These are phyloP conservation scores for Ganoderma lucidum DNA, from an alignment of 1,284 basidiomycete species.

Conservation along the genomic window DNA sequence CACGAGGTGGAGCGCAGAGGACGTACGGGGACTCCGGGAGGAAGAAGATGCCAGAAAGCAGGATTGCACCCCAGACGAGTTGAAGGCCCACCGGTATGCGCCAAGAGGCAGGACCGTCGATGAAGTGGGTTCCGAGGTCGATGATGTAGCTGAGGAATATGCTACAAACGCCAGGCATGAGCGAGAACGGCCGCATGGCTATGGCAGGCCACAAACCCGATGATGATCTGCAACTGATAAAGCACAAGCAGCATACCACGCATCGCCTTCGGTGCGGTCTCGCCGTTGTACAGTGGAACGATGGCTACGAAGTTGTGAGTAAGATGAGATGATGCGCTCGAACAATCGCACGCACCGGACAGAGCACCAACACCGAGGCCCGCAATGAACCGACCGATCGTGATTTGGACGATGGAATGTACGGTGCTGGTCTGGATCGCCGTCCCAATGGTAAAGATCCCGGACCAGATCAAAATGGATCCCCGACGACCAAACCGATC, in stretches of 20 bases:
- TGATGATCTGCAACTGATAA: conserved; percentile 81
- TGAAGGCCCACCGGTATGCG: conserved; percentile 74
- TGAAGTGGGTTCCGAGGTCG: conserved; percentile 72
- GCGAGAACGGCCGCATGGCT: background rate
- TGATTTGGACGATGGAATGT: conserved; percentile 69
- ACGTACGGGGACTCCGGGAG: conserved; percentile 83
- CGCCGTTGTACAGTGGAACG: conserved; percentile 84
- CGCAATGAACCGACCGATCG: conserved; percentile 74
- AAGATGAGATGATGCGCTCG: too few species aligned
- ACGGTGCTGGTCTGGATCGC: conserved; percentile 75
- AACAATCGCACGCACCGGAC: conserved; percentile 54
- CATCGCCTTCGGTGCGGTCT: conserved; percentile 79
- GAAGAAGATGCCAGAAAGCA: conserved; percentile 76
- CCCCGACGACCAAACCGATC: conserved; percentile 76
- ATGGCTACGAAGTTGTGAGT: conserved; percentile 55
- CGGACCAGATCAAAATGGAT: conserved; percentile 82
- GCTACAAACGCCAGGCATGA: conserved; percentile 42
- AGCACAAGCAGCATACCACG: conserved; percentile 78
- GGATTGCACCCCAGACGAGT: conserved; percentile 69
- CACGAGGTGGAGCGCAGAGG: background rate
- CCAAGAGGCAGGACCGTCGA: conserved; percentile 73
- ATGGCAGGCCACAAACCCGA: conserved; percentile 52
- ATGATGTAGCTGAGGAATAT: conserved; percentile 80
- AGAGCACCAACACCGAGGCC: conserved; percentile 83
- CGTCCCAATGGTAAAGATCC: conserved; percentile 75